Conservation (phyloP, 345 rosid genomes). For the Eucalyptus tenuipes region DNA sequence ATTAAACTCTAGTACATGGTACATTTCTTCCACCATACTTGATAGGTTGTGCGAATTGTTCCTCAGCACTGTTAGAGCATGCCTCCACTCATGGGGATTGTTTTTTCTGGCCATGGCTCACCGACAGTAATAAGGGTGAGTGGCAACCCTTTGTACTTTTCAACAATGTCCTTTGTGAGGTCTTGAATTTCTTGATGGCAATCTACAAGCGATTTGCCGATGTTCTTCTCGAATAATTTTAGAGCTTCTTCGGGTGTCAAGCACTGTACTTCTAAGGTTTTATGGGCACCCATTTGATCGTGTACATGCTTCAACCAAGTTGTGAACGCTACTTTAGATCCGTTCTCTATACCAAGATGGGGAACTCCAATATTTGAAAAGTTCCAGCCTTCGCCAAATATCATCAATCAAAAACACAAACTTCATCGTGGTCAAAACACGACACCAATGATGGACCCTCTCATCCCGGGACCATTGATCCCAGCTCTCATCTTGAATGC, state of each 20-base stretch:
- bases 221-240: background rate
- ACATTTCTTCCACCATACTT: background rate
- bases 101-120: background rate
- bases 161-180: background rate
- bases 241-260: background rate
- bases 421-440: background rate
- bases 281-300: background rate
- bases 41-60: background rate
- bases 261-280: background rate
- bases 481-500: background rate
- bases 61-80: background rate
- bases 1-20: background rate
- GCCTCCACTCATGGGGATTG: background rate
- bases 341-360: background rate
- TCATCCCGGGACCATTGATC: background rate
- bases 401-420: constrained; percentile 6
- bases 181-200: background rate
- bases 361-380: background rate
- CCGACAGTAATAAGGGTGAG: background rate
- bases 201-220: background rate
- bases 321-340: constrained; percentile 1
- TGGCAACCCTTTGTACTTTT: background rate
- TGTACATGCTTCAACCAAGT: background rate
- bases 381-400: background rate
- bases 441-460: background rate